Base-by-base conservation (phyloP, 805 yeast genomes). In the Saccharomycopsis sp. region DNA sequence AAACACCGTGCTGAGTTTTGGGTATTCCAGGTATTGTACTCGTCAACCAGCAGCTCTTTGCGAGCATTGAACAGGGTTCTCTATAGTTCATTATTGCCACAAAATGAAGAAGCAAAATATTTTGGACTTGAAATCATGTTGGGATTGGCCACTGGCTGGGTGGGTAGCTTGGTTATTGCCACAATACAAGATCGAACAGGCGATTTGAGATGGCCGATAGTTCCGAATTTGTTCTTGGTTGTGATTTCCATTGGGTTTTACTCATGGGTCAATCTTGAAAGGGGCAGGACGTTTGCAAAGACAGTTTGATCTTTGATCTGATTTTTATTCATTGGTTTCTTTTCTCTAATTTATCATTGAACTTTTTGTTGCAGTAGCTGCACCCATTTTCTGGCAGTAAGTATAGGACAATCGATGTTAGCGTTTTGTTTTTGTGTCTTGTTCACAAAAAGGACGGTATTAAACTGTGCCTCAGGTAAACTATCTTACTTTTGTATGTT, bases 1-100 rank as follows among this genome's bases (percentile, higher is more conserved):
- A 73, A 74, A 57, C 69, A 70, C 53, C 56, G 77, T 24, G 72
- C 76, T 75, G 78, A 75, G 60, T 75, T 75, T 55, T 75, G 78
- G 78, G 24, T 69, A 0, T 71, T 73, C 61, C 76, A 73, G 51
- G 70, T 73, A 0, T 60, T 74, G n/a, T 72, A 70, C 55, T 66
- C 73, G 8, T 64, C 70, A 2, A 53, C 72, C 1, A 70, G 75
- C 9, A 70, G 74, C 3, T 70, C 76, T 1, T 61, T 74, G 52
- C 64, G 79, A 51, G 67, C 74, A 0, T 56, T 75, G 50, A 73
- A 74, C 52, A 65, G 79, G 58, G 67, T 70, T 0, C 63, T 73
- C 0, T 75, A 74, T 56, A 71, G 75, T 37, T 64, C 75, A 0
- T 62, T 75, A 53, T 62, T 75, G 15, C 79, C 79, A 1, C 69